Base-by-base conservation (phyloP, 179 eudicot genomes). In the Silene coronaria region DNA sequence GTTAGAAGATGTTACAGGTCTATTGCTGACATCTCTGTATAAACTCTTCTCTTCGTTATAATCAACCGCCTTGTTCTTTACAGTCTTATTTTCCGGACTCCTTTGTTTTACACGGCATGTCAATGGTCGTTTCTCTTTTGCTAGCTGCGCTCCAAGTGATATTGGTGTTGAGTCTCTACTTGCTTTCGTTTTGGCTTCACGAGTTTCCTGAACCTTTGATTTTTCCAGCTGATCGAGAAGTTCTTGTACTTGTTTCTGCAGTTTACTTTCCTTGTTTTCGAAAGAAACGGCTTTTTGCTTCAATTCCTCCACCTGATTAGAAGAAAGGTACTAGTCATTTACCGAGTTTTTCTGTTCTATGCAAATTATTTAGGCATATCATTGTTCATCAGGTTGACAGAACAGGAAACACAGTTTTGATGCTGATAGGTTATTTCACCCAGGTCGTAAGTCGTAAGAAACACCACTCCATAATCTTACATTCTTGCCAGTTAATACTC, bases 241-340 rank as follows among this genome's bases (percentile, higher is more conserved):
- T n/a, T 63, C 63, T 64, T 73, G 74, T 21, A 87, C 76, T 76
- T 89, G 91, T 46, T 79, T 79, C 67, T 86, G 82, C n/a, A 88
- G 84, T 75, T 81, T 79, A 7, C 78, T 82, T 3, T 89, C 93
- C 81, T 86, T 89, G 53, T 36, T 72, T 74, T 91, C 90, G 1
- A 51, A 83, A n/a, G 77, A 73, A 9, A 79, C 34, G 46, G 97
- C 88, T 66, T 85, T 96, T 66, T 78, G 81, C 74, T 80, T 89
- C 97, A 96, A 96, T 77, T 88, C 92, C 73, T 82, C 81, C 73
- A 84, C 96, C 99, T 95, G 71, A 70, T 46, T 74, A 59, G 21
- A 63, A 64, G 24, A 66, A 75, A n/a, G n/a, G 46, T 71, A 28
- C 55, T 19, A 71, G 64, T 26, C 34, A 66, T 45, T n/a, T 30